A percentile compares a stretch with the other conserved stretches of the same genome.
Evolutionary conservation across 768 basidiomycete species (phyloP).

Genomic region (Wakefieldia striispora): DNA sequence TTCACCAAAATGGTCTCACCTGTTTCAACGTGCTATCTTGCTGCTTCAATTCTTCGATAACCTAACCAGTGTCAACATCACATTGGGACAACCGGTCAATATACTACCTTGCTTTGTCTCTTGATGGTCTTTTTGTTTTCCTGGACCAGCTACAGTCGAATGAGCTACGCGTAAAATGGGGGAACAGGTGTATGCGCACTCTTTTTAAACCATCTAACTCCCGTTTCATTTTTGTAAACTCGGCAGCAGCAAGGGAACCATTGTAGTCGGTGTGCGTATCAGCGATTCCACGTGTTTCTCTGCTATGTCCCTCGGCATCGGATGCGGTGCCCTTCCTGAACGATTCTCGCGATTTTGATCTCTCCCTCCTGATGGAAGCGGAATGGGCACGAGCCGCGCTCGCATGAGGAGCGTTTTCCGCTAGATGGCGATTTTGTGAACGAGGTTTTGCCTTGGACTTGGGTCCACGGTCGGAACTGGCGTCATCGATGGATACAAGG

Average conservation of each 20-base stretch:
- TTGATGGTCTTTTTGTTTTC: constrained; percentile 50
- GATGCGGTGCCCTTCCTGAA: constrained; percentile 25
- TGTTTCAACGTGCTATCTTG: constrained; percentile 39
- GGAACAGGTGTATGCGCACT: constrained; percentile 19
- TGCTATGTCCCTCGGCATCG: constrained; percentile 29
- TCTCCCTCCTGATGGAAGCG: constrained; percentile 25
- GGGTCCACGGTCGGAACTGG: constrained; percentile 30
- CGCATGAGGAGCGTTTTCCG: constrained; percentile 17
- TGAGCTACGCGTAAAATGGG: constrained; percentile 3
- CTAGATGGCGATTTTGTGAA: constrained; percentile 21
- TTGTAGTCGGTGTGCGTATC: constrained; percentile 19
- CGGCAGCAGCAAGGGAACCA: constrained; percentile 43
- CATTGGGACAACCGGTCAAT: not conserved
- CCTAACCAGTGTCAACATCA: constrained; percentile 32
- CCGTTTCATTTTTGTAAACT: constrained; percentile 52
- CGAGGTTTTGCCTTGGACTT: constrained; percentile 30
- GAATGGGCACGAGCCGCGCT: constrained; percentile 6
- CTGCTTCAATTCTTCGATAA: constrained; percentile 50
- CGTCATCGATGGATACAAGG: constrained; percentile 28
- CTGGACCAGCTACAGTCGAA: constrained; percentile 30
- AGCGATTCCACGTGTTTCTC: constrained; percentile 16
- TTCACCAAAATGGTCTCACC: constrained; percentile 27
- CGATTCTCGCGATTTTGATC: constrained; percentile 38
- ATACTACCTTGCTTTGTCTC: constrained; percentile 56
- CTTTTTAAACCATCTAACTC: constrained; percentile 59